A percentile compares a stretch with the other conserved stretches of the same genome.
These are phyloP conservation scores for Exophiala viscosa DNA, from an alignment of 2,329 filamentous ascomycete genomes.

Conservation along the genomic window DNA sequence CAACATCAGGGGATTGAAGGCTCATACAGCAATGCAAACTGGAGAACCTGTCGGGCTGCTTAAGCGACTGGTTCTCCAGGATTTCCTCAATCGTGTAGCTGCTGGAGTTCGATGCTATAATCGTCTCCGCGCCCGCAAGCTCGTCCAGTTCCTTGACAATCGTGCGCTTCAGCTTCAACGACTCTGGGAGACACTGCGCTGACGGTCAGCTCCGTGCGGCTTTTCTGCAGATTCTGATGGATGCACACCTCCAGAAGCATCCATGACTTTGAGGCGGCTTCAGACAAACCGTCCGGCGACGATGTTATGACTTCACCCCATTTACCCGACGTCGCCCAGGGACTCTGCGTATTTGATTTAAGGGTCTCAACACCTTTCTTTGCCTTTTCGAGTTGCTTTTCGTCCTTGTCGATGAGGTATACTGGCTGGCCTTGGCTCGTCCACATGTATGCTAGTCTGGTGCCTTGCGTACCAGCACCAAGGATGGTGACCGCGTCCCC, in stretches of 20 bases:
- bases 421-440: conserved; percentile 34
- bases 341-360: conserved; percentile 15
- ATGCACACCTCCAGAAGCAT: conserved; percentile 35
- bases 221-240: background rate
- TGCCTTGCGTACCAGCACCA: conserved; percentile 36
- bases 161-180: conserved; percentile 40
- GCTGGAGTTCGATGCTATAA: conserved; percentile 49
- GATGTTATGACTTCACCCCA: conserved; percentile 31
- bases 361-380: conserved; percentile 31
- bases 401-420: conserved; percentile 32
- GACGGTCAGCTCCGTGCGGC: background rate
- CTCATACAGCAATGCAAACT: conserved; percentile 41
- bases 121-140: conserved; percentile 34
- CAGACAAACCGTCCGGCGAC: conserved; percentile 23
- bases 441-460: conserved; percentile 39
- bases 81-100: conserved; percentile 46
- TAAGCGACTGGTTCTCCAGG: conserved; percentile 36
- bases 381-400: conserved; percentile 31
- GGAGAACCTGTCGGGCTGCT: conserved; percentile 36
- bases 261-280: conserved; percentile 33
- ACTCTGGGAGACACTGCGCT: conserved; percentile 45
- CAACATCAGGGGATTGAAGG: conserved; percentile 21
- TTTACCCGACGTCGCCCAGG: conserved; percentile 3
- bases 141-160: conserved; percentile 41
- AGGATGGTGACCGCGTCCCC: conserved; percentile 28